Evolutionary conservation across 75 land plant genomes (phyloP).

Genomic region (Adiantum capillusveneris): DNA sequence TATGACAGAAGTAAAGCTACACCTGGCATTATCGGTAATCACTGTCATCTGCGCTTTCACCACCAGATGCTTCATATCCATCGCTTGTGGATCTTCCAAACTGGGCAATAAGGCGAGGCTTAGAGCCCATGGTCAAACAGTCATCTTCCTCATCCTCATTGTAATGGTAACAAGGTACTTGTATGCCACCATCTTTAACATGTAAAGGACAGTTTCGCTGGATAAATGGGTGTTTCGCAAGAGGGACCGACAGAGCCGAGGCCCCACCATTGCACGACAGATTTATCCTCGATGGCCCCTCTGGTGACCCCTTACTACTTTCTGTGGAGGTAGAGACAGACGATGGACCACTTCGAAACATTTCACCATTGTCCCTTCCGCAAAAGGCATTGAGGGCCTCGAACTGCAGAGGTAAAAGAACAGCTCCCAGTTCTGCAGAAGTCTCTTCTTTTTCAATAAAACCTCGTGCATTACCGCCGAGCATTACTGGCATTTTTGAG

Average conservation of each 20-base stretch:
- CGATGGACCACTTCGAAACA: slow-evolving; percentile 1
- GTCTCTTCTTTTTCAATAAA: slow-evolving; percentile 13
- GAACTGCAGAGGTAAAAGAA: slow-evolving; percentile 58
- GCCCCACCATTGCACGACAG: too few relatives aligned
- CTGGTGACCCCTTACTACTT: too few relatives aligned
- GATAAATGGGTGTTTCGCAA: too few relatives aligned
- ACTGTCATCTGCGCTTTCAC: slow-evolving; percentile 75
- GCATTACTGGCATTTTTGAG: slow-evolving; percentile 11
- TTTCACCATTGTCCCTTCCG: slow-evolving; percentile 1
- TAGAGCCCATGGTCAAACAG: too few relatives aligned
- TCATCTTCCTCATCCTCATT: too few relatives aligned
- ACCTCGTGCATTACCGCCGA: slow-evolving; percentile 10
- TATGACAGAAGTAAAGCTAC: not conserved
- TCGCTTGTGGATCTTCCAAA: slow-evolving; percentile 63
- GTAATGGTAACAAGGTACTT: too few relatives aligned
- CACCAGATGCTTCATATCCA: slow-evolving; percentile 96
- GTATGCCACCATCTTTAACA: too few relatives aligned
- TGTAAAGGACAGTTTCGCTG: too few relatives aligned
- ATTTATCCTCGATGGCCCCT: too few relatives aligned
- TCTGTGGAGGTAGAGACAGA: not conserved
- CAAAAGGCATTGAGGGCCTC: slow-evolving; percentile 72
- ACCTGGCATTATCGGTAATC: slow-evolving; percentile 15
- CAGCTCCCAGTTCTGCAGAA: slow-evolving; percentile 13
- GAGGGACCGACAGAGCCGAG: too few relatives aligned
- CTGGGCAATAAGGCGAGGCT: slow-evolving; percentile 8